A percentile compares a stretch with the other conserved stretches of the same genome.
These are phyloP conservation scores for Hirsutella minnesotensis DNA, from an alignment of 2,329 filamentous ascomycete genomes.

Conservation along the genomic window DNA sequence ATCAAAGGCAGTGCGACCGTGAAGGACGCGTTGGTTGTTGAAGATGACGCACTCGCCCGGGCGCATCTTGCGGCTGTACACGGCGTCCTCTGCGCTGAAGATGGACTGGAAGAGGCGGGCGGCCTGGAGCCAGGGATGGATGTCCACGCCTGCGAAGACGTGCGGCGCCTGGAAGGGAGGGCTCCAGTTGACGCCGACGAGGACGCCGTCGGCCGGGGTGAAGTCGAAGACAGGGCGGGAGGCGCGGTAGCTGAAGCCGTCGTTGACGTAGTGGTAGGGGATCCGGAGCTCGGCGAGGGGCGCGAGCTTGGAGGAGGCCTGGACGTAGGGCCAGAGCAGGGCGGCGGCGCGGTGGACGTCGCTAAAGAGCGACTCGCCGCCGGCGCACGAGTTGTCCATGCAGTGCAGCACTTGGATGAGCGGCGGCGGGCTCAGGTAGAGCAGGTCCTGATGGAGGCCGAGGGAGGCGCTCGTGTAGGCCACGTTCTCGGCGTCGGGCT, in stretches of 20 bases:
- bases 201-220: constrained; percentile 11
- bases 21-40: constrained; percentile 74
- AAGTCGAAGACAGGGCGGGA: constrained; percentile 40
- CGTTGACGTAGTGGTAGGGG: constrained; percentile 59
- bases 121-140: constrained; percentile 32
- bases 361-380: constrained; percentile 78
- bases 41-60: constrained; percentile 90
- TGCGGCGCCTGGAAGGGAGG: constrained; percentile 65
- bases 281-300: constrained; percentile 20
- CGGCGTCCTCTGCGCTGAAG: constrained; percentile 43
- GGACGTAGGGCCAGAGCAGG: constrained; percentile 16
- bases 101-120: constrained; percentile 43
- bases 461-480: constrained; percentile 77
- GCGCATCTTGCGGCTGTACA: constrained; percentile 61
- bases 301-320: constrained; percentile 2
- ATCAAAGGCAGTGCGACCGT: constrained; percentile 71
- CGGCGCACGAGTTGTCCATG: constrained; percentile 64
- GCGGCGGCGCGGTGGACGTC: constrained; percentile 55
- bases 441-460: constrained; percentile 84
- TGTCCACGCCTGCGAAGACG: constrained; percentile 9
- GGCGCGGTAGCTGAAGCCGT: constrained; percentile 50
- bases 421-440: constrained; percentile 73
- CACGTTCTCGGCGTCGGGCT: constrained; percentile 78
- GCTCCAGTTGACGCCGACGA: constrained; percentile 44
- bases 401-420: constrained; percentile 84